Conservation (phyloP, 169 alveolate genomes). For the Eimeria brunetti region DNA sequence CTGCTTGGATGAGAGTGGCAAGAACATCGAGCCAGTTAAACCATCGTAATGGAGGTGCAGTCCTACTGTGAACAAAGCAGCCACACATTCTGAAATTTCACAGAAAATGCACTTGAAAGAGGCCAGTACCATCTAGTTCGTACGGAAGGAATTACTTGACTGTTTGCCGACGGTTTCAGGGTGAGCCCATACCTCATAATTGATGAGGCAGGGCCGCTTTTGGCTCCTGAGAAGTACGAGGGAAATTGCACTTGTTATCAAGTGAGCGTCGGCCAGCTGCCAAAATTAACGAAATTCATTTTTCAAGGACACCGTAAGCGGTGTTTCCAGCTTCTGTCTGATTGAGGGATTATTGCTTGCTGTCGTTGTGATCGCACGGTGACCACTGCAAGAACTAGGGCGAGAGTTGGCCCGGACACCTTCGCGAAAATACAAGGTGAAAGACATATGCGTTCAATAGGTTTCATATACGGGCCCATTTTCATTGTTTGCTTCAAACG, state of each 20-base stretch:
- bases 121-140: not conserved
- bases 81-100: not conserved
- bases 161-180: not conserved
- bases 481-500: not conserved
- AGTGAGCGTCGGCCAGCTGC: not conserved
- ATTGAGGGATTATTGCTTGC: not conserved
- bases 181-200: conserved; percentile 3
- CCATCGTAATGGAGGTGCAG: not conserved
- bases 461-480: not conserved
- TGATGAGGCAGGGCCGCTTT: not conserved
- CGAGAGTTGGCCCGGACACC: not conserved
- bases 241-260: not conserved
- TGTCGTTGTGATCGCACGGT: not conserved
- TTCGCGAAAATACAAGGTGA: not conserved
- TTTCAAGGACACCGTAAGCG: not conserved
- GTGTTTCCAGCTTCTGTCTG: not conserved
- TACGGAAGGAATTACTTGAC: not conserved
- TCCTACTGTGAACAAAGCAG: not conserved
- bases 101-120: not conserved
- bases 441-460: not conserved
- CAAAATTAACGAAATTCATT: not conserved
- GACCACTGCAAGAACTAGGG: not conserved
- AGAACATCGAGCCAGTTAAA: not conserved
- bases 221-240: not conserved
- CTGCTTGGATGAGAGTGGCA: not conserved